Base-by-base conservation (phyloP, 129 eudicot species). In the Arctium minus region DNA sequence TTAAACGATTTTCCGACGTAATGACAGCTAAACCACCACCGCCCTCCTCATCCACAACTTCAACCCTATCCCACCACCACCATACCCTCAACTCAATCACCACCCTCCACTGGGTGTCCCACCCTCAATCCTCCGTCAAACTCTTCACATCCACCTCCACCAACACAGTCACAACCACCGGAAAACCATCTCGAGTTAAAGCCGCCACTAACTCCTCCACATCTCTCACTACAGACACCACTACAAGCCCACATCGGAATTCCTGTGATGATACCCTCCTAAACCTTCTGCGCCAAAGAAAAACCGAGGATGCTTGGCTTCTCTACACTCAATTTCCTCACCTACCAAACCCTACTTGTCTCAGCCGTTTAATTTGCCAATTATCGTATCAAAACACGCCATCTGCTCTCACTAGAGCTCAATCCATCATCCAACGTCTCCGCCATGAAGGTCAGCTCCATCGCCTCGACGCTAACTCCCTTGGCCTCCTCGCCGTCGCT, bases 301-400 rank as follows among this genome's bases (percentile, higher is more conserved):
- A 93, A 83, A 96, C 99, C 9, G 98, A 96, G 33, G 88, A 96
- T n/a, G 99, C 99, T 15, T 96, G 98, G 98, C 30, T 80, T 11
- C 76, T 79, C 17, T 96, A 96, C 92, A 64, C 91, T 8, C 85
- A 88, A 70, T 83, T 81, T 4, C 36, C 90, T 8, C 87, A 85
- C 48, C 88, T 96, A 80, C 99, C 99, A 4, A 86, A 75, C 78
- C 87, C 97, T 70, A 89, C 94, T 27, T 93, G 98, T 85, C 96
- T 96, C 12, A 96, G 99, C 91, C 94, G 98, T 53, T 84, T 93
- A 62, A 85, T 96, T 22, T 89, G 89, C 11, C 98, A 96, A 36
- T 68, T 96, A 12, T 96, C 99, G 2, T 90, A 93, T 74, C 95
- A 87, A 27, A 93, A 93, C 89, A 90, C 97, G 17, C 86, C 86